phyloP scores from a whole-genome alignment of 305 asterid genomes.

The Plantago rigida region DNA sequence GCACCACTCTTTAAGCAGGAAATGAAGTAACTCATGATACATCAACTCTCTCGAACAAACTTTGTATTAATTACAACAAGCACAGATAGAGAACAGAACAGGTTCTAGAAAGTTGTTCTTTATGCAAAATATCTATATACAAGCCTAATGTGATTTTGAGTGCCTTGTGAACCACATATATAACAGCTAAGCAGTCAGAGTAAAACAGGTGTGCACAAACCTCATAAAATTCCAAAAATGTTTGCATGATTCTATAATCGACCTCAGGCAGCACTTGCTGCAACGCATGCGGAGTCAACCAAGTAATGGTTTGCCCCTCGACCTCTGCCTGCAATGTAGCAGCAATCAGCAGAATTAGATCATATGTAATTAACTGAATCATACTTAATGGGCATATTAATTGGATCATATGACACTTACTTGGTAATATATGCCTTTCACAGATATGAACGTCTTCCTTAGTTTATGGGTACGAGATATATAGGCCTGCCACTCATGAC shows the following conservation, averaged over 20 bases:
- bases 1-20: slow-evolving; percentile 10
- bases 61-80: too few relatives aligned
- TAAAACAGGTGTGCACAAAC: slow-evolving; percentile 26
- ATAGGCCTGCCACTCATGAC: slow-evolving; percentile 98
- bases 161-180: too few relatives aligned
- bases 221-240: slow-evolving; percentile 92
- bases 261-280: slow-evolving; percentile 96
- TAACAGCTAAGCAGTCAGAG: not conserved
- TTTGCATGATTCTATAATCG: slow-evolving; percentile 75
- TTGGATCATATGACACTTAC: slow-evolving; percentile 28
- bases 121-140: too few relatives aligned
- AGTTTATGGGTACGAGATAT: slow-evolving; percentile 78
- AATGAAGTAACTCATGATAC: slow-evolving; percentile 4
- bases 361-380: not conserved
- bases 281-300: slow-evolving; percentile 95
- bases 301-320: slow-evolving; percentile 85
- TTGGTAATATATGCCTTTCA: slow-evolving; percentile 93
- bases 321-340: slow-evolving; percentile 60
- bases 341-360: slow-evolving; percentile 12
- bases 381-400: too few relatives aligned
- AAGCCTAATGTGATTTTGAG: too few relatives aligned
- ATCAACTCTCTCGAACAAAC: not conserved
- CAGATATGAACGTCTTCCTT: slow-evolving; percentile 82
- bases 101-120: not conserved
- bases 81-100: too few relatives aligned